Evolutionary conservation across 305 asterid species (phyloP), one percentile per base, ranked within the genome.

Genomic region (Salvia sclarea): DNA sequence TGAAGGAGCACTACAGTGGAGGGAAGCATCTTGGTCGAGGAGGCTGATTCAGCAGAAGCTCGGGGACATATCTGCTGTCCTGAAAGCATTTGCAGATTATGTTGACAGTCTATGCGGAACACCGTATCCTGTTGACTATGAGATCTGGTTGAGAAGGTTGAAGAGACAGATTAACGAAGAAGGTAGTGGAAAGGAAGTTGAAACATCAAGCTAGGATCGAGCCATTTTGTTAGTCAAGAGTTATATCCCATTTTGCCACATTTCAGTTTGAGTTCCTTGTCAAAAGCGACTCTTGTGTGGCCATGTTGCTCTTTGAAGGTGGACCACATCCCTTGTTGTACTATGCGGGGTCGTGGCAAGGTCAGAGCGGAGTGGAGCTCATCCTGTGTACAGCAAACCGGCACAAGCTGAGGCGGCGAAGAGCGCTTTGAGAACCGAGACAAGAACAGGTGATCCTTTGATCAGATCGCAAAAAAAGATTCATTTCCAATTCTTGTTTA

Each of bases 51-150:
- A 93, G 79, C 97, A 90, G 84, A 86, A 79, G 72, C 95, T 93
- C 25, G 98, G 98, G 49, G 97, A 90, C 47, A 90, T 88, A 33
- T 93, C 98, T 25, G 91, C 98, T 37, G 92, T 93, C 35, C 73
- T 93, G 79, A 93, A 93, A 84, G 98, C 98, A 24, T 90, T 93
- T 75, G 94, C 98, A 17, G 98, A 93, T 84, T 93, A 90, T 71
- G 97, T 93, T 66, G 98, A 93, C 70, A 93, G 98, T 81, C 82
- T 92, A 31, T 92, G 98, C 38, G 96, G 98, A 16, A 92, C 98
- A 10, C 98, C 98, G 0, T 90, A 93, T 68, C 97, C 96, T 5
- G 85, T 92, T 50, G 90, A 90, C 81, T 86, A 85, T 60, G 96
- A 84, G 18, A 90, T 90, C 65, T 92, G 98, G 98, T 74, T 90